Conservation (phyloP, 2,329 filamentous ascomycete genomes). For the Dryadomyces sulphureus region DNA sequence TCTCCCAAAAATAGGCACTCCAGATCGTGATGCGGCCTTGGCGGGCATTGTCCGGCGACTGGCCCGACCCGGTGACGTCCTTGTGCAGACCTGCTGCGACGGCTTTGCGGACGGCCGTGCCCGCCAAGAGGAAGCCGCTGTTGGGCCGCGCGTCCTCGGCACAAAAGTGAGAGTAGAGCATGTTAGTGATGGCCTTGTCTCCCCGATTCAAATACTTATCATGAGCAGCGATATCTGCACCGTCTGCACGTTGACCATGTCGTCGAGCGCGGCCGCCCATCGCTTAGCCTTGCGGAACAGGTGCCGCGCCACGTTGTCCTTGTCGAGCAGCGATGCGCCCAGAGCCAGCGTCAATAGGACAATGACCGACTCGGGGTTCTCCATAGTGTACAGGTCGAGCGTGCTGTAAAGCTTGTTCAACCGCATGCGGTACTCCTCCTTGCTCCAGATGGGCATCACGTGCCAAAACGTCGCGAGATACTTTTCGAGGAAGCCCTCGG, state of each 20-base stretch:
- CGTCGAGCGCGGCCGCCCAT: conserved; percentile 8
- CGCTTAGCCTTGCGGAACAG: conserved; percentile 8
- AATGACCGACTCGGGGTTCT: conserved; percentile 8
- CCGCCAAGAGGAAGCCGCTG: conserved; percentile 6
- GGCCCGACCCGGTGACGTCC: conserved; percentile 5
- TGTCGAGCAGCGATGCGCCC: conserved; percentile 7
- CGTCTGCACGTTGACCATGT: conserved; percentile 10
- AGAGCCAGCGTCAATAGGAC: conserved; percentile 7
- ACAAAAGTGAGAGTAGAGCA: conserved; percentile 5
- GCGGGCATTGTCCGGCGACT: conserved; percentile 3
- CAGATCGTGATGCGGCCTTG: conserved; percentile 9
- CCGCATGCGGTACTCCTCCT: conserved; percentile 5
- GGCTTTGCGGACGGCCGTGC: conserved; percentile 9
- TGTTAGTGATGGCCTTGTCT: not conserved
- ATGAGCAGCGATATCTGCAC: conserved; percentile 11
- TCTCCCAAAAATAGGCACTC: conserved; percentile 11
- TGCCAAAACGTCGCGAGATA: conserved; percentile 9
- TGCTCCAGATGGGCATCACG: conserved; percentile 9
- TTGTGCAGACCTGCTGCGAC: conserved; percentile 10
- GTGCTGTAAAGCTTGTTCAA: conserved; percentile 6
- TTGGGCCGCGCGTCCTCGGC: conserved; percentile 10
- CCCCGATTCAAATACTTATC: too few relatives aligned
- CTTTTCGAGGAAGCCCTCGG: conserved; percentile 6
- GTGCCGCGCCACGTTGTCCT: conserved; percentile 8
- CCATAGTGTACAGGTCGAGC: not conserved